These are phyloP conservation scores for Hortiboletus rubellus DNA, from an alignment of 1,284 basidiomycete species.

Conservation along the genomic window DNA sequence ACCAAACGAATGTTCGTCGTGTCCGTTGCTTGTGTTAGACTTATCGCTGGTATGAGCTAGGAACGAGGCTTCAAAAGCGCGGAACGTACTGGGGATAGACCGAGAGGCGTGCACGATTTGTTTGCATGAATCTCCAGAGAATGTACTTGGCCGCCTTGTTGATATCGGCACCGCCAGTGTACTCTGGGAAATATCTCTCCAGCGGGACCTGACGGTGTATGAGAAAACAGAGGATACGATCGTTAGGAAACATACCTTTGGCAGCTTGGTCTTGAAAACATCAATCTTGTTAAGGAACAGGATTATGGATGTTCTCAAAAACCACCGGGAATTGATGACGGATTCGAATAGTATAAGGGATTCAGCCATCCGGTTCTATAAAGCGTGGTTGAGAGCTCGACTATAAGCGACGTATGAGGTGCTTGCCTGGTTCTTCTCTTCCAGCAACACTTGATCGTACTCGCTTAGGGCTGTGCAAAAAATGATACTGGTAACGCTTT, in stretches of 20 bases:
- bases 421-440: constrained; percentile 75
- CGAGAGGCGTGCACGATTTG: constrained; percentile 84
- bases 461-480: constrained; percentile 94
- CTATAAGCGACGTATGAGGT: constrained; percentile 30
- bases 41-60: constrained; percentile 27
- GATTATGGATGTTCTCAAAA: constrained; percentile 90
- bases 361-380: constrained; percentile 93
- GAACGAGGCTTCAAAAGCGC: background rate
- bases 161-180: constrained; percentile 90
- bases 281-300: constrained; percentile 96
- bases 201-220: constrained; percentile 60
- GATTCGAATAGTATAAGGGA: constrained; percentile 92
- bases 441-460: constrained; percentile 88
- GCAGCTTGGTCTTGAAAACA: constrained; percentile 91
- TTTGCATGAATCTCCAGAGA: constrained; percentile 95
- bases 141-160: constrained; percentile 99
- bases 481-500: constrained; percentile 93
- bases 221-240: background rate
- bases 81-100: constrained; percentile 88
- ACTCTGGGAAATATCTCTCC: constrained; percentile 92
- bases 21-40: constrained; percentile 80
- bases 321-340: constrained; percentile 98
- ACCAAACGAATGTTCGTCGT: constrained; percentile 85
- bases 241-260: constrained; percentile 53
- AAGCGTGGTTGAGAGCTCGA: background rate